These are phyloP conservation scores for Phytopythium vexans DNA, from an alignment of 352 stramenopile species.

Conservation along the genomic window DNA sequence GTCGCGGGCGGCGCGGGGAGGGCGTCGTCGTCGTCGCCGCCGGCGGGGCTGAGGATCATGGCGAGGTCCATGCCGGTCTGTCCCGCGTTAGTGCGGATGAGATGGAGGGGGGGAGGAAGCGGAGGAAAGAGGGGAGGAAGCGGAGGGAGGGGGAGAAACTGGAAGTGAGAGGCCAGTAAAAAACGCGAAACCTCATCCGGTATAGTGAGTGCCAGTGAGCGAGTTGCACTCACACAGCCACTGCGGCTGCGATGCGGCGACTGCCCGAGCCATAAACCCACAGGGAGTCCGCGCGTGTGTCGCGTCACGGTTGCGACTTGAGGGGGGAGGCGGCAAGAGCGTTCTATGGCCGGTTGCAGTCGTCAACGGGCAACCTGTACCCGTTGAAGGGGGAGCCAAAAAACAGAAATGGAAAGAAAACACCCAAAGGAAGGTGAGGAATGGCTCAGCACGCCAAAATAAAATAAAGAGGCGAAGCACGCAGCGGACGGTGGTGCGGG, in stretches of 20 bases:
- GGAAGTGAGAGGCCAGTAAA: constrained; percentile 29
- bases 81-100: constrained; percentile 3
- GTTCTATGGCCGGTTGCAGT: neutral
- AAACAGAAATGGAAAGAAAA: constrained; percentile 1
- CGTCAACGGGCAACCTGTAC: constrained; percentile 3
- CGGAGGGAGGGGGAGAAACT: constrained; percentile 20
- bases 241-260: constrained; percentile 27
- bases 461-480: too few species aligned
- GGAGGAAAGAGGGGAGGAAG: neutral
- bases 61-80: constrained; percentile 38
- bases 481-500: too few species aligned
- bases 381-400: constrained; percentile 3
- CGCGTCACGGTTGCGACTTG: constrained; percentile 25
- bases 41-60: constrained; percentile 42
- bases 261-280: constrained; percentile 5
- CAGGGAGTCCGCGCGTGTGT: constrained; percentile 34
- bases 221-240: constrained; percentile 14
- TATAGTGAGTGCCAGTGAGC: constrained; percentile 8
- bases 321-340: neutral
- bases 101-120: constrained; percentile 7
- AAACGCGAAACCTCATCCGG: constrained; percentile 36
- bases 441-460: too few species aligned
- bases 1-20: constrained; percentile 2
- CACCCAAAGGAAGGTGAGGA: too few species aligned
- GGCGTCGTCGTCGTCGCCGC: constrained; percentile 24